Conservation (phyloP, 495 filamentous ascomycete genomes). For the Aspergillus campestris region DNA sequence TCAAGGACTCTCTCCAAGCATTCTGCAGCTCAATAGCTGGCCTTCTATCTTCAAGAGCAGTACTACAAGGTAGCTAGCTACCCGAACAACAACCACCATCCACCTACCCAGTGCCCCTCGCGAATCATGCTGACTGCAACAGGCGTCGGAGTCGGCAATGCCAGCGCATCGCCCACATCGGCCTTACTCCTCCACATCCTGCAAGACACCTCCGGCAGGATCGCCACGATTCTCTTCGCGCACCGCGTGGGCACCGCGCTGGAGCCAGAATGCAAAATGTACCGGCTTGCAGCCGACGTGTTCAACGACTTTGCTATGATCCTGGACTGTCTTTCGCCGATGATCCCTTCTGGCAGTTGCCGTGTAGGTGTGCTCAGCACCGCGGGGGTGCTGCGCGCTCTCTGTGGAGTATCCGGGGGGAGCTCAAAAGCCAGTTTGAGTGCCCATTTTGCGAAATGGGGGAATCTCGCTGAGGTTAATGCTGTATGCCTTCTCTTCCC, state of each 20-base stretch:
- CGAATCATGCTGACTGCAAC: constrained; percentile 2
- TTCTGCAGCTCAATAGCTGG: constrained; percentile 92
- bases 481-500: constrained; percentile 50
- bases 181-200: constrained; percentile 80
- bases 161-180: constrained; percentile 72
- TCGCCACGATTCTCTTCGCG: constrained; percentile 89
- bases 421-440: constrained; percentile 86
- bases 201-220: constrained; percentile 73
- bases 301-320: constrained; percentile 91
- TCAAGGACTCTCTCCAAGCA: constrained; percentile 85
- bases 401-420: constrained; percentile 85
- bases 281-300: constrained; percentile 80
- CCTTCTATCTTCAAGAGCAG: constrained; percentile 77
- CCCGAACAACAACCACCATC: neutral
- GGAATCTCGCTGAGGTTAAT: constrained; percentile 91
- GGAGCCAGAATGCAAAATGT: constrained; percentile 91
- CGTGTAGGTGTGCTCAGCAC: constrained; percentile 65
- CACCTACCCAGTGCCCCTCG: neutral
- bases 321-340: constrained; percentile 78
- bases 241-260: constrained; percentile 78
- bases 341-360: constrained; percentile 52
- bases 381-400: constrained; percentile 66
- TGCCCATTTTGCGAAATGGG: constrained; percentile 80
- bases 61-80: constrained; percentile 60
- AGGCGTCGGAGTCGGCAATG: constrained; percentile 87